These are phyloP conservation scores for Neurospora sp. DNA, from an alignment of 495 filamentous ascomycete species.

Conservation along the genomic window DNA sequence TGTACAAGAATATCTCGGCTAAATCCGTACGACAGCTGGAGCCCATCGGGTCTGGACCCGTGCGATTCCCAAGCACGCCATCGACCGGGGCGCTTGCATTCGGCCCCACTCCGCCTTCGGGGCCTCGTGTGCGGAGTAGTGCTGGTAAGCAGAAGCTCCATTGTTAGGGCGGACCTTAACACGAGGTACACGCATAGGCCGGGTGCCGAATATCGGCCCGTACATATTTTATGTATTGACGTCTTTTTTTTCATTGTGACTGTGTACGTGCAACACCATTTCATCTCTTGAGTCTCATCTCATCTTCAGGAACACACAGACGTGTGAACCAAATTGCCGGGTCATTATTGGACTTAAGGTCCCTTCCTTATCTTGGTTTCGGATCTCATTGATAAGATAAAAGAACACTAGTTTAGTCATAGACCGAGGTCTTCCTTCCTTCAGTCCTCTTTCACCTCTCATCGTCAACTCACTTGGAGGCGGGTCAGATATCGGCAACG, in stretches of 20 bases:
- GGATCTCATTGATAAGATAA: neutral
- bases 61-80: neutral
- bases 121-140: neutral
- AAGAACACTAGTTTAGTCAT: neutral
- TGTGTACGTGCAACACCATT: neutral
- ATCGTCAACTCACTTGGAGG: neutral
- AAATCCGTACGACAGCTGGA: neutral
- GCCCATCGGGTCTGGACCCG: neutral
- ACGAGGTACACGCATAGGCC: neutral
- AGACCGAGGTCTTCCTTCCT: neutral
- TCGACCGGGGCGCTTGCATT: neutral
- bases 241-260: neutral
- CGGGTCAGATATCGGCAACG: neutral
- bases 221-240: neutral
- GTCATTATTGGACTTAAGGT: neutral
- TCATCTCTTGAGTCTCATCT: neutral
- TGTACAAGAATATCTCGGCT: neutral
- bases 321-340: neutral
- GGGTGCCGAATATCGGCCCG: neutral
- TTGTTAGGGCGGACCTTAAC: neutral
- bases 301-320: neutral
- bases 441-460: neutral
- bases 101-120: neutral
- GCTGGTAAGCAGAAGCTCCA: neutral
- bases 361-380: neutral